These are phyloP conservation scores for Alternaria sp. DNA, from an alignment of 2,329 filamentous ascomycete genomes.

Conservation along the genomic window DNA sequence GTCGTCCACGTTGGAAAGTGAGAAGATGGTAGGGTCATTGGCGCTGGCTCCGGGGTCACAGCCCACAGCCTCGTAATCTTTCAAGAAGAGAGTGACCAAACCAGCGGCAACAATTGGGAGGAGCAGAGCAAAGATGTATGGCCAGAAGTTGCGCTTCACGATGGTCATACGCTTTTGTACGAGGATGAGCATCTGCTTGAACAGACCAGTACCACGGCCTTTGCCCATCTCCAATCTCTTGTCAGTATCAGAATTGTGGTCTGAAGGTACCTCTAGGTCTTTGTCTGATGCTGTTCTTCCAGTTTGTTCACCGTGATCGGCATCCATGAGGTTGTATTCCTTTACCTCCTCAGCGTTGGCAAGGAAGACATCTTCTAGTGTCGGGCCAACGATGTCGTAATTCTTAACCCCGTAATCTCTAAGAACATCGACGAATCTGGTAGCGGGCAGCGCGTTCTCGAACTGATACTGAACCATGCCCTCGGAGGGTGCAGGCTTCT, in stretches of 20 bases:
- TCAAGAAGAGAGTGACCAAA: constrained; percentile 79
- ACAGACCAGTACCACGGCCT: constrained; percentile 73
- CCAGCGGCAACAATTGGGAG: constrained; percentile 83
- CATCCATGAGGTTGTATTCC: constrained; percentile 55
- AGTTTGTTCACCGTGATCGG: constrained; percentile 31
- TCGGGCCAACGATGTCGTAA: constrained; percentile 87
- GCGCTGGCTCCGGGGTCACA: constrained; percentile 53
- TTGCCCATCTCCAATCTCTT: constrained; percentile 63
- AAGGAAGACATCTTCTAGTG: constrained; percentile 91
- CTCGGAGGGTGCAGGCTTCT: constrained; percentile 57
- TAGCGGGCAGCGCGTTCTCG: constrained; percentile 72
- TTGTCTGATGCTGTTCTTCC: constrained; percentile 29
- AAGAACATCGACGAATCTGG: constrained; percentile 73
- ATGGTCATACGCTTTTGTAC: constrained; percentile 81
- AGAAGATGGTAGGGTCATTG: constrained; percentile 43
- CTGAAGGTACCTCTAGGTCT: constrained; percentile 35
- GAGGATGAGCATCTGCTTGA: constrained; percentile 75
- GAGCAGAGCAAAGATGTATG: constrained; percentile 76
- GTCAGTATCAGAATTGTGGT: constrained; percentile 40
- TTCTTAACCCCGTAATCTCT: constrained; percentile 73
- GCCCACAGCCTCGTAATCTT: constrained; percentile 61
- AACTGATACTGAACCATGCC: constrained; percentile 79
- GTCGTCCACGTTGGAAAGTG: constrained; percentile 33
- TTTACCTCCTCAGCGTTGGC: constrained; percentile 82
- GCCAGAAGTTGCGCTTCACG: constrained; percentile 78